Percentiles rank a stretch among this genome's conserved stretches.
Conservation (phyloP, 768 basidiomycete genomes). For the Xerocomus spinulosus region DNA sequence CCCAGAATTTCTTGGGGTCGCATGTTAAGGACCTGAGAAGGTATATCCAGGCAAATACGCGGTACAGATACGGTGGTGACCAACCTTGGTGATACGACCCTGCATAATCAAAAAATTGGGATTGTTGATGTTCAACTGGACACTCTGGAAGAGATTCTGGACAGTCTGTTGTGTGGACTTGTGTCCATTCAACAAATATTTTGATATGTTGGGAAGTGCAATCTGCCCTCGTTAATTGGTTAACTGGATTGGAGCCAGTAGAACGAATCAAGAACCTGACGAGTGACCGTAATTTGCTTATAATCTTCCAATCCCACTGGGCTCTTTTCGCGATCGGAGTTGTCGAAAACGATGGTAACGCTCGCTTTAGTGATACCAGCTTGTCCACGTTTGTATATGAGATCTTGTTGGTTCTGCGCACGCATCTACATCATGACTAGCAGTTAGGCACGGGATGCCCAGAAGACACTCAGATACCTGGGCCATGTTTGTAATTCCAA, state of each 20-base stretch:
- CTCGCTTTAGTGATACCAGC: conserved; percentile 96
- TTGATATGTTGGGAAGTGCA: conserved; percentile 87
- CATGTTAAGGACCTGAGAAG: conserved; percentile 81
- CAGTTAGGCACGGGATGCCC: neutral
- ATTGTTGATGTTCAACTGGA: conserved; percentile 99
- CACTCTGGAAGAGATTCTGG: conserved; percentile 91
- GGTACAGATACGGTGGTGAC: conserved; percentile 5
- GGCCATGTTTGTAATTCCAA: conserved; percentile 97
- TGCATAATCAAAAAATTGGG: conserved; percentile 99
- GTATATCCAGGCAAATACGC: neutral
- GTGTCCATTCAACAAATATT: conserved; percentile 95
- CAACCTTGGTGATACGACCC: conserved; percentile 95
- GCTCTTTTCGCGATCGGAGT: conserved; percentile 80
- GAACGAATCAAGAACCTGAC: conserved; percentile 61
- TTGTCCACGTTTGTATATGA: conserved; percentile 99
- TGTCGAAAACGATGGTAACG: conserved; percentile 98
- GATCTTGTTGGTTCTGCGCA: conserved; percentile 91
- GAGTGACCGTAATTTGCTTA: conserved; percentile 92
- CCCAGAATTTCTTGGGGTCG: conserved; percentile 95
- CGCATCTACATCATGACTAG: conserved; percentile 59
- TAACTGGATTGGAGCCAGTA: neutral
- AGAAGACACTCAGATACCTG: conserved; percentile 45
- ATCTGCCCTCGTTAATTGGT: conserved; percentile 49
- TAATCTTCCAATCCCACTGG: conserved; percentile 77
- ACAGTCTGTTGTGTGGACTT: conserved; percentile 81